Percentiles rank a stretch among this genome's conserved stretches.
Conservation (phyloP, 2,329 filamentous ascomycete genomes). For the Harringtonia aguacate region DNA sequence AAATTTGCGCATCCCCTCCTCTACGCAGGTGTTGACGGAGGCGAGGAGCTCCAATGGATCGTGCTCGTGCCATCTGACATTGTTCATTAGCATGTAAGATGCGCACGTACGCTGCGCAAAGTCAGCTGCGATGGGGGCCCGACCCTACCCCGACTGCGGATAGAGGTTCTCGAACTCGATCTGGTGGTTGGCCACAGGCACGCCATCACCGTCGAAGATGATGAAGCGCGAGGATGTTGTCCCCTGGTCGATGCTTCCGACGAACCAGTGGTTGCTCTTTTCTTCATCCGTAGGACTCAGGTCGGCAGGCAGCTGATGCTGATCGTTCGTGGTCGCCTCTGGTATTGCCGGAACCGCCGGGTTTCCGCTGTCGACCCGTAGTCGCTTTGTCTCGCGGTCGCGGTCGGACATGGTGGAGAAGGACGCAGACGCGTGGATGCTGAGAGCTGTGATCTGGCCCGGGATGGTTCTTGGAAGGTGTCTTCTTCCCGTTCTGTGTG, state of each 20-base stretch:
- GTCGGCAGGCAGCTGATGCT: conserved; percentile 19
- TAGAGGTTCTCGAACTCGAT: conserved; percentile 80
- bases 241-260: conserved; percentile 84
- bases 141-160: conserved; percentile 74
- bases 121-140: no score
- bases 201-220: conserved; percentile 73
- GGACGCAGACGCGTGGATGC: no score
- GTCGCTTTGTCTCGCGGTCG: no score
- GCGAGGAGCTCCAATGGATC: conserved; percentile 66
- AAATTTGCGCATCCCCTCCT: conserved; percentile 63
- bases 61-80: conserved; percentile 88
- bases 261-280: conserved; percentile 44
- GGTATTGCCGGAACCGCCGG: no score
- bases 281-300: conserved; percentile 22
- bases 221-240: conserved; percentile 85
- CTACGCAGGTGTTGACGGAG: conserved; percentile 71
- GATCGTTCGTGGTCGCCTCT: no score
- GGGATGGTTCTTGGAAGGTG: no score
- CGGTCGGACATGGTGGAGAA: no score
- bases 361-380: no score
- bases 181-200: conserved; percentile 73
- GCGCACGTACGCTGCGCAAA: no score
- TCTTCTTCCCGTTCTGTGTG: no score
- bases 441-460: no score
- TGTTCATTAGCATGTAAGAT: background rate